phyloP scores from a whole-genome alignment of 2,329 filamentous ascomycete species.

The Alternaria tenuissima region DNA sequence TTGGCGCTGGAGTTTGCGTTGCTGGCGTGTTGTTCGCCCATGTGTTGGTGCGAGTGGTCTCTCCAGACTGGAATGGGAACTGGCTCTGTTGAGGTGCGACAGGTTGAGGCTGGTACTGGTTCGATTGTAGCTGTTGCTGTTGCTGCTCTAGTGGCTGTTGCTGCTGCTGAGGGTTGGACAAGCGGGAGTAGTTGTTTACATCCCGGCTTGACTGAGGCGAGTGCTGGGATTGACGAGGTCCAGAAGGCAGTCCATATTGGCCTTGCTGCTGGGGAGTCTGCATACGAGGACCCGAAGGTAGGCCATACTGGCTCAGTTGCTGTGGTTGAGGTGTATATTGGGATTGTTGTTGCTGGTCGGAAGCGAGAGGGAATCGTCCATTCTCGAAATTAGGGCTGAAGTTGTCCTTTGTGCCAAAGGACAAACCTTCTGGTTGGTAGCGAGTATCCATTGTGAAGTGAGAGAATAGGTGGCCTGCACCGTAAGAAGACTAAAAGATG shows the following conservation, averaged over 20 bases:
- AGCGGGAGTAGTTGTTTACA: conserved; percentile 15
- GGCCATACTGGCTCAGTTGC: conserved; percentile 14
- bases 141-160: conserved; percentile 12
- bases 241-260: conserved; percentile 25
- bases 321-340: conserved; percentile 21
- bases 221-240: conserved; percentile 10
- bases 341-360: conserved; percentile 23
- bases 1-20: conserved; percentile 33
- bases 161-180: conserved; percentile 18
- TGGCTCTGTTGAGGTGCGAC: conserved; percentile 18
- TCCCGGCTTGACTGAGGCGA: conserved; percentile 15
- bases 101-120: conserved; percentile 16
- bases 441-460: conserved; percentile 42
- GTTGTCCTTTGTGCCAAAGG: conserved; percentile 33
- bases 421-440: conserved; percentile 38
- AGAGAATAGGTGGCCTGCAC: conserved; percentile 44
- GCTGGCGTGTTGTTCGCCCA: conserved; percentile 21
- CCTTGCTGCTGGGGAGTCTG: conserved; percentile 21
- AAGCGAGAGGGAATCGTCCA: conserved; percentile 24
- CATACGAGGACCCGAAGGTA: conserved; percentile 25
- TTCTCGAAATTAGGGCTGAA: conserved; percentile 35
- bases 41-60: conserved; percentile 40
- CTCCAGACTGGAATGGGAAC: conserved; percentile 24
- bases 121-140: conserved; percentile 12
- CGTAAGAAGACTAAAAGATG: conserved; percentile 28